These are phyloP conservation scores for Ophiostoma himal-ulmi DNA, from an alignment of 2,329 filamentous ascomycete genomes.

Conservation along the genomic window DNA sequence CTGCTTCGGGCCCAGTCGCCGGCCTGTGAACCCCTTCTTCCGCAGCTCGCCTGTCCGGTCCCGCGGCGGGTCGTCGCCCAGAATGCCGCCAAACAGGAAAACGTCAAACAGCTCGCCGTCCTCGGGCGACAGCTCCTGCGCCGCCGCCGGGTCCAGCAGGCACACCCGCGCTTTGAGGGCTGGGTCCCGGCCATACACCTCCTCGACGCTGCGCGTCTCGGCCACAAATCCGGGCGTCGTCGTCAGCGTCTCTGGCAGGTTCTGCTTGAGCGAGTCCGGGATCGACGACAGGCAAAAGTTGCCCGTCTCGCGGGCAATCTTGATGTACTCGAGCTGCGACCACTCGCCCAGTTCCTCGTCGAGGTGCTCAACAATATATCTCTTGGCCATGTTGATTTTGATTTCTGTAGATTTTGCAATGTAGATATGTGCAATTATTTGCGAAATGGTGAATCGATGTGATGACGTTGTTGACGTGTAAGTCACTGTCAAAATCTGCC, in stretches of 20 bases:
- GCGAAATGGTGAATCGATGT: too few relatives aligned
- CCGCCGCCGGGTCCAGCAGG: slow-evolving; percentile 20
- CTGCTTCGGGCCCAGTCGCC: slow-evolving; percentile 83
- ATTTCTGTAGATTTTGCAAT: too few relatives aligned
- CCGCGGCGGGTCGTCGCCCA: slow-evolving; percentile 90
- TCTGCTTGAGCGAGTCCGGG: slow-evolving; percentile 52
- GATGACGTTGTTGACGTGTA: not conserved
- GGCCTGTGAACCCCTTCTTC: slow-evolving; percentile 84
- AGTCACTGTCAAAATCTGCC: not conserved
- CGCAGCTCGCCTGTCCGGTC: slow-evolving; percentile 94
- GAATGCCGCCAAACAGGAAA: slow-evolving; percentile 92
- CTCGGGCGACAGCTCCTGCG: slow-evolving; percentile 69
- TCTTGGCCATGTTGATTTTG: slow-evolving; percentile 44
- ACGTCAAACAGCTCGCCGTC: slow-evolving; percentile 80
- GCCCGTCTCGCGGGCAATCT: slow-evolving; percentile 78
- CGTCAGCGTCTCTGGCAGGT: slow-evolving; percentile 54
- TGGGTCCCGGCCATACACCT: slow-evolving; percentile 68
- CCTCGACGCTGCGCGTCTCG: slow-evolving; percentile 73
- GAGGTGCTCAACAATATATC: slow-evolving; percentile 92
- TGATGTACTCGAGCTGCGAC: slow-evolving; percentile 88
- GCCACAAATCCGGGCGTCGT: slow-evolving; percentile 59
- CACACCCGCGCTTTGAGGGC: slow-evolving; percentile 32
- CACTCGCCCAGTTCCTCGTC: slow-evolving; percentile 90
- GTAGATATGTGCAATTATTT: too few relatives aligned
- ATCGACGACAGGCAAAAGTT: slow-evolving; percentile 79